Base-by-base conservation (phyloP, 2,329 filamentous ascomycete species). In the Achaetomium macrosporum region DNA sequence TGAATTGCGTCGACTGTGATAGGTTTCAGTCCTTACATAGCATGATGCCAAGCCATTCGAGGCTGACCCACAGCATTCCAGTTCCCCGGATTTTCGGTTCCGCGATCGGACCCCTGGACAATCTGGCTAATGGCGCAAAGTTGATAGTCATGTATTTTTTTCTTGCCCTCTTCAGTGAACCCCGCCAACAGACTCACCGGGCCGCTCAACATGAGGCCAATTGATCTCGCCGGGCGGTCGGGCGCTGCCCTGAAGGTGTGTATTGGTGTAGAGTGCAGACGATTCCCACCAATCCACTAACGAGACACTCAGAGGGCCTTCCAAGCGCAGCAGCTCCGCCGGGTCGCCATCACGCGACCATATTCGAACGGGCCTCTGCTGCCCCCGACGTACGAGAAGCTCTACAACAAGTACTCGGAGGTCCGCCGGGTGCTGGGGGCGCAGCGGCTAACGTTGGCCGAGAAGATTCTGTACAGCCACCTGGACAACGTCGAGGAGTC, bases 401-500 rank as follows among this genome's bases (percentile, higher is more conserved):
- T 96, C 47, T 79, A 91, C 66, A 79, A 79, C 65, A 88, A 85
- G 63, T 85, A 96, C 58, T 76, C 82, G 58, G 77, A 90, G 66
- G 91, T 96, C 31, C 78, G 80, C 49, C 79, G 81, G 50, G 81
- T 95, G 10, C 79, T 96, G 33, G 87, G 85, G 45, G 63, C 71
- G 54, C 74, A 76, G 61, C 75, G 77, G 51, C 81, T 99, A 55
- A 96, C 92, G 2, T 81, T 99, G 53, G 90, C 93, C 58, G 93
- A 99, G 74, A 99, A 99, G 81, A 96, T 99, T 65, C 81, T 99
- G 54, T 99, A 97, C 76, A 90, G 91, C 64, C 93, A 99, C 73
- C 77, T 99, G 59, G 86, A 93, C 72, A 88, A 90, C 65, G 82
- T 85, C 7, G 91, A 96, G 71, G 90, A 95, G 69, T 91, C 90